These are phyloP conservation scores for Solanum hybrid DNA, from an alignment of 305 asterid genomes.

Conservation along the genomic window DNA sequence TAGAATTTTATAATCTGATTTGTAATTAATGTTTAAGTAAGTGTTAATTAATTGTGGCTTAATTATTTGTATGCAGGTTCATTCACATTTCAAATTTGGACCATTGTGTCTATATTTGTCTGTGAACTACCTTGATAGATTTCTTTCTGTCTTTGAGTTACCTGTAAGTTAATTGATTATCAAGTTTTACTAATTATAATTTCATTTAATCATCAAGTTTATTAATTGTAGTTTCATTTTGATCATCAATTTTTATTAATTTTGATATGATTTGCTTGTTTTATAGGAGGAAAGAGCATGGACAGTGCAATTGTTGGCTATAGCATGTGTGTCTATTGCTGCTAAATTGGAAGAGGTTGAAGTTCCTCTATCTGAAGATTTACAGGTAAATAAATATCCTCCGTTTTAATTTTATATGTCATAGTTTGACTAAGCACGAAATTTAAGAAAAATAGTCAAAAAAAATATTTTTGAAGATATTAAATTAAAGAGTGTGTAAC, in stretches of 20 bases:
- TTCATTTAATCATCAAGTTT: background rate
- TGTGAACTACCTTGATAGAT: slow-evolving; percentile 64
- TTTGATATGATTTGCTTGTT: slow-evolving; percentile 9
- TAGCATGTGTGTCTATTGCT: slow-evolving; percentile 68
- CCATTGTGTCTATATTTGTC: slow-evolving; percentile 55
- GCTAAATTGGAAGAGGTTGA: slow-evolving; percentile 71
- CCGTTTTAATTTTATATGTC: background rate
- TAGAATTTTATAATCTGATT: background rate
- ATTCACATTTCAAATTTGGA: slow-evolving; percentile 51
- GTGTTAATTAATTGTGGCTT: background rate
- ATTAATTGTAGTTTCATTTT: background rate
- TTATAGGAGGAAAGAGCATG: slow-evolving; percentile 38
- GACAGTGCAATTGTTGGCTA: slow-evolving; percentile 50
- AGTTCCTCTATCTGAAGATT: slow-evolving; percentile 38
- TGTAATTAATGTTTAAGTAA: background rate
- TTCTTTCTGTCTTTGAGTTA: slow-evolving; percentile 44
- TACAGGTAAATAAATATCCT: slow-evolving; percentile 42
- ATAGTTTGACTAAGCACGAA: background rate
- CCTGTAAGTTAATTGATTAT: slow-evolving; percentile 38
- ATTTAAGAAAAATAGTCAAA: background rate
- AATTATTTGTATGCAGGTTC: slow-evolving; percentile 36
- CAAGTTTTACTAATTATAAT: background rate
- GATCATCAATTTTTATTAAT: background rate
- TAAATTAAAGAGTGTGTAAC: background rate
- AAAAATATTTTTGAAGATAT: background rate